Evolutionary conservation across 768 basidiomycete genomes (phyloP).

Genomic region (Naganishia onofrii): DNA sequence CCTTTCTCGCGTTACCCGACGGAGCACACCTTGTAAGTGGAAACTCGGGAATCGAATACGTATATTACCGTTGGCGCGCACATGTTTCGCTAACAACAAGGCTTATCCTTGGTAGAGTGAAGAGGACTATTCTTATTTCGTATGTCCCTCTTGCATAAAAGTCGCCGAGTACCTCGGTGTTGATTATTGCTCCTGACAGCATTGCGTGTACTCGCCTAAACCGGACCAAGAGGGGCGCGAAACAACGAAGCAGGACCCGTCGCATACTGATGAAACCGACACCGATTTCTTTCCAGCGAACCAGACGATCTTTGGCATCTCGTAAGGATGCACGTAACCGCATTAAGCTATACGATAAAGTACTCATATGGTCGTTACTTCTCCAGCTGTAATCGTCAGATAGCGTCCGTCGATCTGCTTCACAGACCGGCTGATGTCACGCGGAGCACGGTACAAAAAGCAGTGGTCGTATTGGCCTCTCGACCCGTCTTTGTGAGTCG

Average conservation of each 20-base stretch:
- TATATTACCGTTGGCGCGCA: no score
- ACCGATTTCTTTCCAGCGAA: conserved; percentile 34
- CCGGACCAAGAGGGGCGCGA: conserved; percentile 27
- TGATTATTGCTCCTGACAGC: conserved; percentile 32
- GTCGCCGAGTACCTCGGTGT: no score
- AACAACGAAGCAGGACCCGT: conserved; percentile 33
- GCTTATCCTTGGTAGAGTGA: conserved; percentile 58
- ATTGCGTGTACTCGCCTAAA: conserved; percentile 45
- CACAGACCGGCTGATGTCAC: conserved; percentile 78
- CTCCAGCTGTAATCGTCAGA: conserved; percentile 87
- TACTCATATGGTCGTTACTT: neutral
- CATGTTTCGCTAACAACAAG: neutral
- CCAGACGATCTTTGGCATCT: conserved; percentile 92
- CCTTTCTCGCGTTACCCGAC: conserved; percentile 93
- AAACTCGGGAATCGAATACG: neutral
- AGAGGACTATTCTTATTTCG: conserved; percentile 95
- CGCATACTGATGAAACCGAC: neutral
- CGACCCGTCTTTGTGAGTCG: conserved; percentile 52
- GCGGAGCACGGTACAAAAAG: conserved; percentile 93
- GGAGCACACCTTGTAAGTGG: conserved; percentile 83
- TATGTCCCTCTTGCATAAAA: conserved; percentile 30
- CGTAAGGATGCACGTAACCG: conserved; percentile 58
- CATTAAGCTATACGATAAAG: no score
- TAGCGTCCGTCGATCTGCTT: conserved; percentile 71
- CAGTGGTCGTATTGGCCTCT: conserved; percentile 82